A percentile compares a stretch with the other conserved stretches of the same genome.
These are phyloP conservation scores for Mycena galopus DNA, from an alignment of 768 basidiomycete genomes.

Conservation along the genomic window DNA sequence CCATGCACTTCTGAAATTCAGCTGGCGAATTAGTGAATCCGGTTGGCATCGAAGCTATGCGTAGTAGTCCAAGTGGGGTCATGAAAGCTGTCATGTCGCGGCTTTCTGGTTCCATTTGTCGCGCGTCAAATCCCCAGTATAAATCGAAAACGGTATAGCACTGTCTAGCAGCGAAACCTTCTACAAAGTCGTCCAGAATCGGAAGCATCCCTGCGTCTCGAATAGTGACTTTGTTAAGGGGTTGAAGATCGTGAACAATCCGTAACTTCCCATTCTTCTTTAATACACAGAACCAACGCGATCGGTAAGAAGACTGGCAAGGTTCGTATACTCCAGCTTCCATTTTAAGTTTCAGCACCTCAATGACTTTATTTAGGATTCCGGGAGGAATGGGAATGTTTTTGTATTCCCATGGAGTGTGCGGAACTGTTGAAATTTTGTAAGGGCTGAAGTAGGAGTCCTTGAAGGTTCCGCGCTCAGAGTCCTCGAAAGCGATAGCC, in stretches of 20 bases:
- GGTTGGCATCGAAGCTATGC: no score
- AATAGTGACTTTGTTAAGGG: conserved; percentile 29
- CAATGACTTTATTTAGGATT: background rate
- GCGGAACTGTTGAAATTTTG: background rate
- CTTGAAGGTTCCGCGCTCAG: background rate
- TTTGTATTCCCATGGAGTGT: no score
- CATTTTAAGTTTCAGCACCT: conserved; percentile 21
- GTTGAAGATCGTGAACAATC: conserved; percentile 33
- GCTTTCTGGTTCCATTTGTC: no score
- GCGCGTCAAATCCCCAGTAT: no score
- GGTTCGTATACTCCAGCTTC: background rate
- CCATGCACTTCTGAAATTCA: no score
- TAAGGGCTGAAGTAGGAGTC: background rate
- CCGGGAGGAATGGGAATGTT: background rate
- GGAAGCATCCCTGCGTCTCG: conserved; percentile 20
- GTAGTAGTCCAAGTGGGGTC: no score
- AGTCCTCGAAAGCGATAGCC: background rate
- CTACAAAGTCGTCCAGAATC: background rate
- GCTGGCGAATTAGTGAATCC: no score
- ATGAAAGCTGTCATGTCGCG: no score
- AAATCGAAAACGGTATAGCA: no score
- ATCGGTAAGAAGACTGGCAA: no score
- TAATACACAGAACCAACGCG: conserved; percentile 33
- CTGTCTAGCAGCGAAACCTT: background rate
- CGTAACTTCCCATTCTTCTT: conserved; percentile 35